Evolutionary conservation across 108 stramenopile genomes (phyloP), one percentile per base, ranked within the genome.

Genomic region (Discostella pseudostelligera): DNA sequence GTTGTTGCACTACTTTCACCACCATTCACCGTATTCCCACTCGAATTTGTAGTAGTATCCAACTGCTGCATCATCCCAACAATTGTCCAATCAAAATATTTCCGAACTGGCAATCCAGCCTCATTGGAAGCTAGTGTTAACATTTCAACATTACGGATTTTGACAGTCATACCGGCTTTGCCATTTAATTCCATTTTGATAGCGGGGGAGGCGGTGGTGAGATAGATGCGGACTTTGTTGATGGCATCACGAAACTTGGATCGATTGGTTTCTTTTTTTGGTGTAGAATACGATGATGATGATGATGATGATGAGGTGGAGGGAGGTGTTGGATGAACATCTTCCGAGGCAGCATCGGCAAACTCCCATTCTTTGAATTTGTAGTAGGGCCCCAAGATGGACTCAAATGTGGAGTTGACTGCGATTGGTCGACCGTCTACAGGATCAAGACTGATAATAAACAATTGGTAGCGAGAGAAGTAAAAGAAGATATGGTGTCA

Each of bases 71-170:
- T 8, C 57, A n/a, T 17, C 49, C 28, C n/a, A 21, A 66, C 62
- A 47, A 80, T 62, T 9, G 71, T 68, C 79, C 79, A 80, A 65
- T 80, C 79, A 50, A 80, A 80, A 44, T 56, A 50, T 39, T 57
- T 56, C 19, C 63, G 39, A 1, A 74, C 24, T 0, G 74, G 79
- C 16, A 80, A n/a, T 0, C 79, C 80, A 5, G 70, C 48, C 5
- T 69, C 69, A 17, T 62, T 71, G 11, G 67, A 62, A 2, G 63
- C 73, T 19, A 81, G 58, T 2, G 80, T 72, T 20, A 73, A 16
- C 72, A 81, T 81, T 39, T 81, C 80, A 11, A 81, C 70, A 58
- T 81, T 70, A 8, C 70, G 60, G 6, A 74, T 56, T 13, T 39
- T 62, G 19, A 42, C 53, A 17, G 36, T 39, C 50, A 59, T 39